Percentiles rank a stretch among this genome's conserved stretches.
Evolutionary conservation across 495 filamentous ascomycete species (phyloP).

Genomic region (Aspergillus haitiensis): DNA sequence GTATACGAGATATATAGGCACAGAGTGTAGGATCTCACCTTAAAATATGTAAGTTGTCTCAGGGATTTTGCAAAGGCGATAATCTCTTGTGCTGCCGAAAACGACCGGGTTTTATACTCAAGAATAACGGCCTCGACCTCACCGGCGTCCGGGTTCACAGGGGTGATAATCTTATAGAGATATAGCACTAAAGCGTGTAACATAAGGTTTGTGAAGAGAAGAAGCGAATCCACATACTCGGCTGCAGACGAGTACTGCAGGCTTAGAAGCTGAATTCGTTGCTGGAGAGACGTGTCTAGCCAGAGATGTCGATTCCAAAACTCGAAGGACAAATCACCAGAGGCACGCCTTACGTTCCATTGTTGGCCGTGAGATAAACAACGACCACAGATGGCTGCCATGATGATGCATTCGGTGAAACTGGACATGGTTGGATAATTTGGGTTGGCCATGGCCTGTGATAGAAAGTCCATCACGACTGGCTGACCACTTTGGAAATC

Average conservation of each 20-base stretch:
- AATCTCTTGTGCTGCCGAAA: not conserved
- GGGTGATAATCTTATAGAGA: not conserved
- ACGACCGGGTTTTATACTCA: not conserved
- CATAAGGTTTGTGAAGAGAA: not conserved
- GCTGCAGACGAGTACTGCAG: not conserved
- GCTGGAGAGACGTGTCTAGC: not conserved
- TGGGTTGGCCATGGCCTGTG: too few species aligned
- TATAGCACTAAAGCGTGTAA: not conserved
- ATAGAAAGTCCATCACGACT: too few species aligned
- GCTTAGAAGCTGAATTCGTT: not conserved
- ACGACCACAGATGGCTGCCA: not conserved
- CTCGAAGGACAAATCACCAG: not conserved
- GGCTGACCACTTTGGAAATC: too few species aligned
- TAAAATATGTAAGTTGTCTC: not conserved
- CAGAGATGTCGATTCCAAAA: not conserved
- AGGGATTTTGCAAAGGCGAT: not conserved
- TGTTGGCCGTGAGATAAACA: not conserved
- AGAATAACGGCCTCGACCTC: not conserved
- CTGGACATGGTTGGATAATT: too few species aligned
- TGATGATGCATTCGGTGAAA: not conserved
- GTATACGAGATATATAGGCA: too few species aligned
- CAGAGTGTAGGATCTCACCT: not conserved
- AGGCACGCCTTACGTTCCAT: not conserved
- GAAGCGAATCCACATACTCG: not conserved
- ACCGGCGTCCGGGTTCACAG: not conserved